A percentile compares a stretch with the other conserved stretches of the same genome.
Conservation (phyloP, 805 yeast genomes). For the Scheffersomyces ergatensis region DNA sequence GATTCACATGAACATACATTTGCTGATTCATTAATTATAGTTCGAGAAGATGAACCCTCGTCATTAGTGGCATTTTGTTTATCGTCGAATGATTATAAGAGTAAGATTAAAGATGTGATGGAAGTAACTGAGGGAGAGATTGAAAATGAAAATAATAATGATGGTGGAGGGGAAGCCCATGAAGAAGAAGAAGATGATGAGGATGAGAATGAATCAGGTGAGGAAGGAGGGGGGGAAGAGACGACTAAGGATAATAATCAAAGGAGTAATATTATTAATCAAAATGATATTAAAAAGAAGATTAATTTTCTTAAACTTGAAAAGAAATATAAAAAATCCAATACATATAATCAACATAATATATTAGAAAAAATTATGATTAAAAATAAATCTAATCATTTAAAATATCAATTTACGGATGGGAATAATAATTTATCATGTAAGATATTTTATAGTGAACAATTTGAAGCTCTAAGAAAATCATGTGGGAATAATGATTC, state of each 20-base stretch:
- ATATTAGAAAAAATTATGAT: slow-evolving; percentile 68
- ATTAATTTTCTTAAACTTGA: slow-evolving; percentile 39
- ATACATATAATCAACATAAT: slow-evolving; percentile 20
- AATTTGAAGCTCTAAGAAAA: slow-evolving; percentile 88
- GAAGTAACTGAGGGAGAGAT: slow-evolving; percentile 16
- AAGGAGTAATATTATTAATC: slow-evolving; percentile 9
- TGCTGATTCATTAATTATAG: slow-evolving; percentile 89
- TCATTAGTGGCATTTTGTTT: slow-evolving; percentile 91
- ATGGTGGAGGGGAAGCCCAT: too few species aligned
- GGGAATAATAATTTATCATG: slow-evolving; percentile 82
- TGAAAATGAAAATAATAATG: slow-evolving; percentile 6
- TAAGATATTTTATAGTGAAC: slow-evolving; percentile 92
- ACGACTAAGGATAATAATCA: slow-evolving; percentile 2
- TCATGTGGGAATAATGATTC: slow-evolving; percentile 75
- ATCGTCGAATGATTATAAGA: slow-evolving; percentile 77
- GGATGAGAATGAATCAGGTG: slow-evolving; percentile 6
- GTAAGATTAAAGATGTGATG: slow-evolving; percentile 45
- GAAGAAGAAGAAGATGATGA: slow-evolving; percentile 36
- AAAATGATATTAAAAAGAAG: slow-evolving; percentile 25
- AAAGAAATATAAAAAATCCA: slow-evolving; percentile 35
- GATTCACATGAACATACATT: slow-evolving; percentile 82
- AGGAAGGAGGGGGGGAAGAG: slow-evolving; percentile 5
- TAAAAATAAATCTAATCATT: slow-evolving; percentile 82
- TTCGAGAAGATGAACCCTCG: slow-evolving; percentile 95
- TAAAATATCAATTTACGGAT: slow-evolving; percentile 89